Base-by-base conservation (phyloP, 202 grass and related monocot genomes). In the Dendrocalamus latiflorus region DNA sequence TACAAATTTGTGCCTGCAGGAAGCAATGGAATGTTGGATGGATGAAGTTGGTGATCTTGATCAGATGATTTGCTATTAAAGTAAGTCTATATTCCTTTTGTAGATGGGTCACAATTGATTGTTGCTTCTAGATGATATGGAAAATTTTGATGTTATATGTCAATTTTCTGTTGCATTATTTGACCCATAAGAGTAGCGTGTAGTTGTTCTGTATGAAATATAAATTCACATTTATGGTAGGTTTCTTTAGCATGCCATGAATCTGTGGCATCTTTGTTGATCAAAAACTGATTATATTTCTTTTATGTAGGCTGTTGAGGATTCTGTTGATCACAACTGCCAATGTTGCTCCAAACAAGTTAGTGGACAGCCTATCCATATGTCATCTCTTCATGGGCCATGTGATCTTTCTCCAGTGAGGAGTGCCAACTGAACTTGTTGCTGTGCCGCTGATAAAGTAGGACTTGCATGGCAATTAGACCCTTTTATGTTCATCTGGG, bases 31-130 rank as follows among this genome's bases (percentile, higher is more conserved):
- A 7, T 10, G 25, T 48, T 2, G 6, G 47, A 65, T 18, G 14
- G 65, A 87, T 77, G 57, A 36, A 71, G 11, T 58, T 13, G 20
- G 25, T 56, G 48, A 41, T 57, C 45, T 71, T 58, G 67, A 59
- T 49, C 47, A 67, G 80, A 88, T 78, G 65, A 62, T 88, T 65
- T 70, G n/a, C 10, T 65, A 24, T 56, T 56, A 28, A 33, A 83
- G 66, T 63, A n/a, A 72, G 65, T 78, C 43, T 65, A 17, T 83
- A 41, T 69, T 76, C n/a, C 20, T 84, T 65, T 38, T 39, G 28
- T 63, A 70, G 50, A 60, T 66, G 49, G 5, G 15, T 20, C 16
- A 74, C 38, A 24, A 48, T 43, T 57, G 9, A 8, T 22, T 26
- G 9, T 5, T 56, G 17, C 48, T 75, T 9, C 14, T 53, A 58